Percentiles rank a stretch among this genome's conserved stretches.
phyloP scores from a whole-genome alignment of 805 yeast species.

The Candida sithepensis region DNA sequence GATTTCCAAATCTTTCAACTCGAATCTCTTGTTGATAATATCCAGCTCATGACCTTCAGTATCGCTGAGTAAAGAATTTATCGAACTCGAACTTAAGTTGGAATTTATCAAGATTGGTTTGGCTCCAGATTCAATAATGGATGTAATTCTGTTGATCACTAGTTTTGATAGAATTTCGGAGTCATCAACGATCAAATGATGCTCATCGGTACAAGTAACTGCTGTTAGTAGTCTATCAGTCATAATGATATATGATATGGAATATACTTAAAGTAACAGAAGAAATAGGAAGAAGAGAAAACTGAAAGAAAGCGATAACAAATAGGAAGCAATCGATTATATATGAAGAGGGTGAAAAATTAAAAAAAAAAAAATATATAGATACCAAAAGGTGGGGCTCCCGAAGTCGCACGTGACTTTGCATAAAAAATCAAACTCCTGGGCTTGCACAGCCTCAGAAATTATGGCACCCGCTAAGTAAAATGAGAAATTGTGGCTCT shows the following conservation, averaged over 20 bases:
- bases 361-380: not conserved
- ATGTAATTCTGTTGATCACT: conserved; percentile 44
- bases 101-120: conserved; percentile 45
- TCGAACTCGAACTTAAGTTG: conserved; percentile 14
- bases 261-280: no score
- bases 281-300: no score
- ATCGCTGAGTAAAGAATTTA: conserved; percentile 16
- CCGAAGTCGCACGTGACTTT: not conserved
- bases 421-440: not conserved
- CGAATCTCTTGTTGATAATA: conserved; percentile 31
- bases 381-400: not conserved
- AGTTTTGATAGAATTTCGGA: conserved; percentile 34
- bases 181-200: conserved; percentile 55
- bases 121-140: conserved; percentile 54
- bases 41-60: conserved; percentile 10
- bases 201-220: conserved; percentile 44
- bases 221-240: conserved; percentile 35
- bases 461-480: not conserved
- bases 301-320: no score
- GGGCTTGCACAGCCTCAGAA: not conserved
- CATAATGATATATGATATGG: not conserved
- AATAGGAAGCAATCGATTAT: no score
- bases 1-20: conserved; percentile 42
- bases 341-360: not conserved
- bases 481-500: not conserved